Conservation (phyloP, 129 eudicot species). For the carrot (Daucus carota) region DNA sequence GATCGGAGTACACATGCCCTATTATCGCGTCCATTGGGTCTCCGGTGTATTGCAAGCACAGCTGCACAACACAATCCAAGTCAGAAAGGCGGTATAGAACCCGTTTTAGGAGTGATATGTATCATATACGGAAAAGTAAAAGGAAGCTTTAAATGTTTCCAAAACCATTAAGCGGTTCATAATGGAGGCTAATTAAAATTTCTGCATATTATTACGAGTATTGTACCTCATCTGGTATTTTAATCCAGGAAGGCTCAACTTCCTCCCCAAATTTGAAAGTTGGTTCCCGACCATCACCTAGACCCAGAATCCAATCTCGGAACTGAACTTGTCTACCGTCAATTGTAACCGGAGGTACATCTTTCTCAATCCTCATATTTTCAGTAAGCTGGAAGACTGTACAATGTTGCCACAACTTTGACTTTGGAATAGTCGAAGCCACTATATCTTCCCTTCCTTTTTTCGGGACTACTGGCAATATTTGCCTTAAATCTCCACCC, state of each 20-base stretch:
- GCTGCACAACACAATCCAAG: not conserved
- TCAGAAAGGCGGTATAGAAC: too few relatives aligned
- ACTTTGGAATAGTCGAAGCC: not conserved
- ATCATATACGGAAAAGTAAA: too few relatives aligned
- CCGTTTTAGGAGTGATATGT: too few relatives aligned
- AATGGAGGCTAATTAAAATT: too few relatives aligned
- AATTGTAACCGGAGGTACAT: not conserved
- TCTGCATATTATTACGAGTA: too few relatives aligned
- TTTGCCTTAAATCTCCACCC: too few relatives aligned
- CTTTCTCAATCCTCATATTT: not conserved
- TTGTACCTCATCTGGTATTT: not conserved
- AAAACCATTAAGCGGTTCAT: too few relatives aligned
- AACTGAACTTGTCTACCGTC: not conserved
- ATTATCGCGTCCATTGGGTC: not conserved
- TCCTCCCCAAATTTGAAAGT: not conserved
- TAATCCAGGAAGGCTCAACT: not conserved
- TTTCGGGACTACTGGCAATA: too few relatives aligned
- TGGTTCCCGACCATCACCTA: not conserved
- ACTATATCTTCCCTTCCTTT: not conserved
- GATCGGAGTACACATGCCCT: not conserved
- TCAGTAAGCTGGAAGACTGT: not conserved
- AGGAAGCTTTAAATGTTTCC: too few relatives aligned
- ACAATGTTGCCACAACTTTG: not conserved
- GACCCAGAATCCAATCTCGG: not conserved
- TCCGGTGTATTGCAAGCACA: not conserved